Base-by-base conservation (phyloP, 768 basidiomycete species). In the Amanita inopinata region DNA sequence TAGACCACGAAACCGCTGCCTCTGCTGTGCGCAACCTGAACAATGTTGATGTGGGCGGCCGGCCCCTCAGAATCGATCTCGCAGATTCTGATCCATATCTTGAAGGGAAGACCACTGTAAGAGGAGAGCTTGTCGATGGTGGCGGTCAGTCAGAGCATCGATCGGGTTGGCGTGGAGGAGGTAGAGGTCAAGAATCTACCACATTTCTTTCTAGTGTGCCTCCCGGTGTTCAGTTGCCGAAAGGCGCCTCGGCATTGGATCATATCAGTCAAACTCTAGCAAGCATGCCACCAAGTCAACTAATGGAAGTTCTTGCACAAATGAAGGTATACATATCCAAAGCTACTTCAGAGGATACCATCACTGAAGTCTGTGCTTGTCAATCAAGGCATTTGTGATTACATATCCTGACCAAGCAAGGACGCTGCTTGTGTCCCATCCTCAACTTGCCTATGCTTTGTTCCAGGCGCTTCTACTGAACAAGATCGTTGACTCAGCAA, bases 1-100 rank as follows among this genome's bases (percentile, higher is more conserved):
- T 40, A 86, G 96, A 99, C 62, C 88, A 94, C 60, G 93, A 96
- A 62, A 98, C 96, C 17, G 96, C 96, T 5, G 63, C 78, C 18
- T 94, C 91, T 38, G 96, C 96, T 36, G 90, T 99, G 11, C 82
- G 96, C 54, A 99, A 98, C 57, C 75, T 99, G 37, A 91, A 96
- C 61, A 89, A 87, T 47, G 78, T 78, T 38, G 89, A 91, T 52
- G 86, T 97, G 23, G 90, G 87, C 43, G 96, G 96, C 3, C 79
- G 96, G 6, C 84, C 87, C 2, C 70, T 99, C 33, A 81, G 93
- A 37, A 93, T 99, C 53, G 94, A 98, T 59, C 73, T 94, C 25
- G 90, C 92, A 34, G 88, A 93, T 57, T 90, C 87, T 20, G 90
- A 92, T 52, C 89, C 92, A 4, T 86, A 89, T 57, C 78, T 91